phyloP scores from a whole-genome alignment of 225 moss, liverwort and hornwort species.

The Ulota crispa region DNA sequence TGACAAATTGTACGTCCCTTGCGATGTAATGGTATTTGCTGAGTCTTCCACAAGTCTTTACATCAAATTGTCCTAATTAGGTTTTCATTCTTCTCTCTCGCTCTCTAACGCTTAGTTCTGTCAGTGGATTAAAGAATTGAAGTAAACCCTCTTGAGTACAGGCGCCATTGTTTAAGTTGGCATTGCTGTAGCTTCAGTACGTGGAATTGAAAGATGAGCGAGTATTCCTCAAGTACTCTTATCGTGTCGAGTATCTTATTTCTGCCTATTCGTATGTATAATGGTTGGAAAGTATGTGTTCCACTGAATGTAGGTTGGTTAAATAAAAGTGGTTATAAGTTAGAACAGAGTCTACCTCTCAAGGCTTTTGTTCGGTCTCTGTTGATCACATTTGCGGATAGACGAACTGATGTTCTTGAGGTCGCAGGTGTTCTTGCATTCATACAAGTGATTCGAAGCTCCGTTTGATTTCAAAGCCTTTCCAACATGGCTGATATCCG shows the following conservation, averaged over 20 bases:
- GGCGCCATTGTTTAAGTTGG: not conserved
- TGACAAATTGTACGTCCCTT: not conserved
- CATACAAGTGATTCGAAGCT: not conserved
- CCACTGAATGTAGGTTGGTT: not conserved
- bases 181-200: not conserved
- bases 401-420: conserved; percentile 1
- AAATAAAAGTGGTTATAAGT: not conserved
- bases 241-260: not conserved
- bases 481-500: conserved; percentile 52
- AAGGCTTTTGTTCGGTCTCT: not conserved
- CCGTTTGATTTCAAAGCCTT: not conserved
- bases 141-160: not conserved
- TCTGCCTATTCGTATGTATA: not conserved
- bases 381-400: not conserved
- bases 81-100: not conserved
- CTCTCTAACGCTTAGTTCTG: no score
- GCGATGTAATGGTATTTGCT: not conserved
- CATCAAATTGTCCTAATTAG: not conserved
- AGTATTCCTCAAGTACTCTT: not conserved
- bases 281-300: not conserved
- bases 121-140: not conserved
- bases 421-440: conserved; percentile 17
- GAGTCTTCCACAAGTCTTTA: not conserved
- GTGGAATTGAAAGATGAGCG: not conserved
- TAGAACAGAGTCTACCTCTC: not conserved